These are phyloP conservation scores for Rhodotorula sp. DNA, from an alignment of 1,284 basidiomycete genomes.

Conservation along the genomic window DNA sequence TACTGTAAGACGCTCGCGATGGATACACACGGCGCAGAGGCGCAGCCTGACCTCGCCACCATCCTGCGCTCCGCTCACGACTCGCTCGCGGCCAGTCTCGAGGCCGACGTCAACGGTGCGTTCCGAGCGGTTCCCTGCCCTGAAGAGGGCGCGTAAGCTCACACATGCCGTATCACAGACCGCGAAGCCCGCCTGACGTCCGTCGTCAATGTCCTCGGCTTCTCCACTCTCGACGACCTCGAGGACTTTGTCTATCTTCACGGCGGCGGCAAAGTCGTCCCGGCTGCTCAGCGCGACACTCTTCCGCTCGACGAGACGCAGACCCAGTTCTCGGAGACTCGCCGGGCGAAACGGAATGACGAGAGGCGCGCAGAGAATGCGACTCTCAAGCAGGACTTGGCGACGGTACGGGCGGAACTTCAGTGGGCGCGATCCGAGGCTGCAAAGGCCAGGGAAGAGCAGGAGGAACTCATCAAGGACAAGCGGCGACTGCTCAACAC, in stretches of 20 bases:
- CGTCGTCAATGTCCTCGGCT: slow-evolving; percentile 32
- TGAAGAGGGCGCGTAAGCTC: background rate
- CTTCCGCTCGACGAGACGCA: slow-evolving; percentile 25
- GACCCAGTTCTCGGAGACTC: slow-evolving; percentile 1
- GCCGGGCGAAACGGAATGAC: background rate
- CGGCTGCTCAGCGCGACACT: slow-evolving; percentile 11
- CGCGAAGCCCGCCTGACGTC: slow-evolving; percentile 14
- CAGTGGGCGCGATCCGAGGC: slow-evolving; percentile 7
- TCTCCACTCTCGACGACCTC: slow-evolving; percentile 31
- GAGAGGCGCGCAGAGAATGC: slow-evolving; percentile 17
- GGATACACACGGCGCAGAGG: no score
- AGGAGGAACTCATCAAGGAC: slow-evolving; percentile 6
- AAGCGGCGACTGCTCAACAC: slow-evolving; percentile 8
- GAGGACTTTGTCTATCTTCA: slow-evolving; percentile 35
- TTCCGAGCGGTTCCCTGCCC: no score
- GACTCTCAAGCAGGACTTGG: slow-evolving; percentile 5
- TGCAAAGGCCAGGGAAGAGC: background rate
- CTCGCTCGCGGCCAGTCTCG: background rate
- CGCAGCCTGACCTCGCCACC: no score
- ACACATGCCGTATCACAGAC: background rate
- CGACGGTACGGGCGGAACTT: slow-evolving; percentile 4
- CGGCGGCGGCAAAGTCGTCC: slow-evolving; percentile 26
- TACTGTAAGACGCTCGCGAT: no score
- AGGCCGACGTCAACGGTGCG: slow-evolving; percentile 7
- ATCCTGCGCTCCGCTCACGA: background rate